Evolutionary conservation across 345 rosid genomes (phyloP), one percentile per base, ranked within the genome.

Genomic region (Syzygium grande): DNA sequence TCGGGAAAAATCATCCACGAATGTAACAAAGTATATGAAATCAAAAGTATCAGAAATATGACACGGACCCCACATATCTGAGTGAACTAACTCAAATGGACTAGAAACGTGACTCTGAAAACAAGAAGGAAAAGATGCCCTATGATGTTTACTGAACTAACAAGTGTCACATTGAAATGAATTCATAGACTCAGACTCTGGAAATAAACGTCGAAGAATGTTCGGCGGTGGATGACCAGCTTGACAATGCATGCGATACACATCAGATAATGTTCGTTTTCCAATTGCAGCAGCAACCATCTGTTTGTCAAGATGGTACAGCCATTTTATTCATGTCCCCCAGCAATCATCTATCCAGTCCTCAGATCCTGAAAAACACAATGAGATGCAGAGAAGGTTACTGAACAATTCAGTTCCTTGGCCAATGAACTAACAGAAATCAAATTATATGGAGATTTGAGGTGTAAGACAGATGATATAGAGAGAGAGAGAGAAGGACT

Each of bases 131-230:
- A 61, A 61, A 61, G 30, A 59, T 12, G 65, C 14, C 5, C 8
- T 13, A 12, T 3, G 0, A 0, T 12, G 68, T 27, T 61, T 61
- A 61, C 34, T 17, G 27, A 59, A 27, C 1, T 2, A 1, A 61
- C 34, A 61, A 12, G 34, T 34, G 27, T 59, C 9, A 12, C 17
- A 61, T 0, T 27, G 8, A 61, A 61, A 61, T 9, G 9, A 25
- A 6, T 15, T 59, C 30, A 27, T 3, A 12, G 0, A 59, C 68
- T 25, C 4, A 12, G 6, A 27, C 34, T 59, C 0, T 0, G 9
- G 68, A 59, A 12, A 61, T 61, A 61, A 25, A 61, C 6, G 34
- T 5, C 2, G 4, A 61, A 27, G 17, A 0, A 61, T 27, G 68
- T 61, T 7, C 1, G 0, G 3, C 27, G 68, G 34, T 0, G 3